phyloP scores from a whole-genome alignment of 257 asterid species.

The Ilex aquifolium region DNA sequence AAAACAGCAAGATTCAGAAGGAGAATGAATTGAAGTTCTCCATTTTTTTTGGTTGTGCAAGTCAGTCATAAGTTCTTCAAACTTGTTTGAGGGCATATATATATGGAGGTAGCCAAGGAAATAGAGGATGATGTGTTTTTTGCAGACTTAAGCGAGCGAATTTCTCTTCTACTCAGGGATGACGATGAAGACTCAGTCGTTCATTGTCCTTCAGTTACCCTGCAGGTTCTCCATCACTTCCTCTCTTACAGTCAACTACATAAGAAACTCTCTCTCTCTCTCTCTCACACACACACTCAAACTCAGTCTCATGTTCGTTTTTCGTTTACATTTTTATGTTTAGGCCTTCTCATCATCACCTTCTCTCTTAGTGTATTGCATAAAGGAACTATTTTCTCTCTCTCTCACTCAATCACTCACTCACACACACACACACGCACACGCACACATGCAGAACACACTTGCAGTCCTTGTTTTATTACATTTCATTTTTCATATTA shows the following conservation, averaged over 20 bases:
- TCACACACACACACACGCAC: no score
- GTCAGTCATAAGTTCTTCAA: not conserved
- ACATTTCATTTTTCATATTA: no score
- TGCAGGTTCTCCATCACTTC: constrained; percentile 35
- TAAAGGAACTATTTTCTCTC: no score
- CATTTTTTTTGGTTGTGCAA: not conserved
- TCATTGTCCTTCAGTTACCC: constrained; percentile 38
- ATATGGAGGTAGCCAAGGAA: constrained; percentile 53
- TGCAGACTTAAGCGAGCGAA: constrained; percentile 77
- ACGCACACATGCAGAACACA: no score
- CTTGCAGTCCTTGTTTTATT: no score
- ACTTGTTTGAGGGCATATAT: no score
- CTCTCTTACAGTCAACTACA: not conserved
- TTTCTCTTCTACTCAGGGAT: constrained; percentile 83
- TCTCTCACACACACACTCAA: not conserved
- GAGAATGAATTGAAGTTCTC: not conserved
- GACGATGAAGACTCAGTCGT: constrained; percentile 38
- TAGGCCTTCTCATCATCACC: no score
- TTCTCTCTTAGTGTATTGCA: no score
- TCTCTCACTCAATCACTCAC: not conserved
- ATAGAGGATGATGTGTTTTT: constrained; percentile 76
- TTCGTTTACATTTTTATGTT: no score
- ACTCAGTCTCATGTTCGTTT: not conserved
- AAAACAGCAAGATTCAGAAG: constrained; percentile 6
- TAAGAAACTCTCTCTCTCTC: not conserved